phyloP scores from a whole-genome alignment of 2,329 filamentous ascomycete genomes.

The Xylaria sp. region DNA sequence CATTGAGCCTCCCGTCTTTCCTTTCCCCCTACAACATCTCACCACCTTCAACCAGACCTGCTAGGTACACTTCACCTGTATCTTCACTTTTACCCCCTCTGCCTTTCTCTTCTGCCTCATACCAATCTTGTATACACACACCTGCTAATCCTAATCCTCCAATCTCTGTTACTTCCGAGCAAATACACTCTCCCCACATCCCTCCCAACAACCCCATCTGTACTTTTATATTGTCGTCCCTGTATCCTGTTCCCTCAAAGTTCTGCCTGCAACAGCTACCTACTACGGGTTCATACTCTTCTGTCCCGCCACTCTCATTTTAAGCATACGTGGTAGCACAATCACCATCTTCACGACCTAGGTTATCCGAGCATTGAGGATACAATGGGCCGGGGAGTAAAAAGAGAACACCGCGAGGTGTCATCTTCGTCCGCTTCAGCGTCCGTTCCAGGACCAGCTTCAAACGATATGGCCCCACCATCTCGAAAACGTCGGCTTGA shows the following conservation, averaged over 20 bases:
- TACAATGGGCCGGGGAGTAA: slow-evolving; percentile 29
- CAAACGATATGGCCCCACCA: slow-evolving; percentile 33
- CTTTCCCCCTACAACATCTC: too few species aligned
- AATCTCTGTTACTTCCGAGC: background rate
- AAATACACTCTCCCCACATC: background rate
- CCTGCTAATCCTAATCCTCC: background rate
- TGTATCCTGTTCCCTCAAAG: background rate
- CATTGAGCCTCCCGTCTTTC: too few species aligned
- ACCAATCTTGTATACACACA: too few species aligned
- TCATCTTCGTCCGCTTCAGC: slow-evolving; percentile 12
- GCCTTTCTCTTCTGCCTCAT: background rate
- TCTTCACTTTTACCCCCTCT: background rate
- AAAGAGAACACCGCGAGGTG: slow-evolving; percentile 28
- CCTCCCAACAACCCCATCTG: background rate
- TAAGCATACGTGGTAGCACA: background rate
- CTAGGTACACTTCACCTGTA: background rate
- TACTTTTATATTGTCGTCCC: background rate
- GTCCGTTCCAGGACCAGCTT: slow-evolving; percentile 13
- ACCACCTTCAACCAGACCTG: background rate
- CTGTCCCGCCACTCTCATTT: background rate
- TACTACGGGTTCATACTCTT: background rate
- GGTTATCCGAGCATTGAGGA: background rate
- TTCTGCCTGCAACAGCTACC: background rate
- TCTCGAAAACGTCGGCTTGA: slow-evolving; percentile 27
- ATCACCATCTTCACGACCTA: background rate